Evolutionary conservation across 176 grass and related monocot species (phyloP).

Genomic region (Triticum urartu): DNA sequence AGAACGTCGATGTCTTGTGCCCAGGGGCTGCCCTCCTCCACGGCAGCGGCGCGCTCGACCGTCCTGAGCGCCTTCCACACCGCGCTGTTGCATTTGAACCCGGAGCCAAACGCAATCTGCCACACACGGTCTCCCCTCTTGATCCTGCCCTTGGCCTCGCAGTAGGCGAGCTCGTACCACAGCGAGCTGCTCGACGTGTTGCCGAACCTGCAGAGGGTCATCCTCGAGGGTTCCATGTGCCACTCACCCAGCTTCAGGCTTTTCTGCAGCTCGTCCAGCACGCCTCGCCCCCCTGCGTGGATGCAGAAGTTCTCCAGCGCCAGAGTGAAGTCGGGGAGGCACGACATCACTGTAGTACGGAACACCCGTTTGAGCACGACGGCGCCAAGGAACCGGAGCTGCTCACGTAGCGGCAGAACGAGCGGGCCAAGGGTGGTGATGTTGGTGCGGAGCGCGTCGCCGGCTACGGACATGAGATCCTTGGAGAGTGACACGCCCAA

Average conservation of each 20-base stretch:
- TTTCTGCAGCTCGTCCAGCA: constrained; percentile 64
- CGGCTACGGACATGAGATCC: no score
- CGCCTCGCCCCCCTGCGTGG: constrained; percentile 56
- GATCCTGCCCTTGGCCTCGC: constrained; percentile 74
- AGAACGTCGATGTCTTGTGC: not conserved
- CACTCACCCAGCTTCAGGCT: constrained; percentile 32
- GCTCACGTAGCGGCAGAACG: no score
- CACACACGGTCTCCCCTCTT: constrained; percentile 44
- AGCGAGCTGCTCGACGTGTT: constrained; percentile 94
- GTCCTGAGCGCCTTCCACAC: constrained; percentile 50
- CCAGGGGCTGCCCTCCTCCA: not conserved
- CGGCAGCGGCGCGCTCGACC: not conserved
- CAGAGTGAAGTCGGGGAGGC: no score
- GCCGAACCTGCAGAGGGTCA: constrained; percentile 73
- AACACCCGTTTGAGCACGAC: no score
- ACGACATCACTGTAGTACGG: no score
- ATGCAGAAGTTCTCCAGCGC: constrained; percentile 55
- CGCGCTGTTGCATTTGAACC: constrained; percentile 54
- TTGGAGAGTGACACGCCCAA: no score
- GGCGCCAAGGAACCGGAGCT: no score
- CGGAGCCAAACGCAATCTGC: constrained; percentile 45
- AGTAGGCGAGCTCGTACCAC: constrained; percentile 95
- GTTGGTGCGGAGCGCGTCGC: no score
- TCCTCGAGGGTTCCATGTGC: constrained; percentile 77
- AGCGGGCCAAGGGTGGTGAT: no score